These are phyloP conservation scores for Malus fusca DNA, from an alignment of 306 rosid genomes.

Conservation along the genomic window DNA sequence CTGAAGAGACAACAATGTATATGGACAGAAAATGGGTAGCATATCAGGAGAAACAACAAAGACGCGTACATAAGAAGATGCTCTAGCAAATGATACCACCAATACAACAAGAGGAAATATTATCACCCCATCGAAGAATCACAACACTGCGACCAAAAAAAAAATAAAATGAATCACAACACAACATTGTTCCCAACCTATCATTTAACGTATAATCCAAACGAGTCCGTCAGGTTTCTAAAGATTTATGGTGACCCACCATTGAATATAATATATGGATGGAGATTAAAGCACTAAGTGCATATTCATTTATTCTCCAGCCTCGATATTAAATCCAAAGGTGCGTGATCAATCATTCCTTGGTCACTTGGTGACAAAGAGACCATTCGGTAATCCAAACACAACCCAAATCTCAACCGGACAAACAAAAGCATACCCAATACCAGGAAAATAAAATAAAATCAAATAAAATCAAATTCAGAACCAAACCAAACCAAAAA, in stretches of 20 bases:
- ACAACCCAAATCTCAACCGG: not conserved
- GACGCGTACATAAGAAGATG: not conserved
- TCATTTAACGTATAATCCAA: not conserved
- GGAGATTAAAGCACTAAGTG: not conserved
- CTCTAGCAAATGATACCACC: not conserved
- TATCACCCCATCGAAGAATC: not conserved
- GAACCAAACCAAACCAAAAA: not conserved
- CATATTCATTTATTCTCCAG: not conserved
- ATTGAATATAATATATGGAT: not conserved
- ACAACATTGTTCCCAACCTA: not conserved
- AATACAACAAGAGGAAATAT: not conserved
- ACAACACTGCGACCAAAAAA: not conserved
- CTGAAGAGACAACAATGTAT: not conserved
- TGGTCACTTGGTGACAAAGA: not conserved
- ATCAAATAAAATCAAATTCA: not conserved
- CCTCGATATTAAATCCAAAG: too few relatives aligned
- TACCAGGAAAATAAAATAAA: not conserved
- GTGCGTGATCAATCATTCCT: too few relatives aligned
- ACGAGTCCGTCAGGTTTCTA: not conserved
- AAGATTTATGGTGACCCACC: not conserved
- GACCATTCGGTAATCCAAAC: not conserved
- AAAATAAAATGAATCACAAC: not conserved
- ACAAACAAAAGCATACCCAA: not conserved
- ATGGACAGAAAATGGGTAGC: not conserved
- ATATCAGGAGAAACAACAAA: not conserved